These are phyloP conservation scores for Madurella fahalii DNA, from an alignment of 2,329 filamentous ascomycete genomes.

Conservation along the genomic window DNA sequence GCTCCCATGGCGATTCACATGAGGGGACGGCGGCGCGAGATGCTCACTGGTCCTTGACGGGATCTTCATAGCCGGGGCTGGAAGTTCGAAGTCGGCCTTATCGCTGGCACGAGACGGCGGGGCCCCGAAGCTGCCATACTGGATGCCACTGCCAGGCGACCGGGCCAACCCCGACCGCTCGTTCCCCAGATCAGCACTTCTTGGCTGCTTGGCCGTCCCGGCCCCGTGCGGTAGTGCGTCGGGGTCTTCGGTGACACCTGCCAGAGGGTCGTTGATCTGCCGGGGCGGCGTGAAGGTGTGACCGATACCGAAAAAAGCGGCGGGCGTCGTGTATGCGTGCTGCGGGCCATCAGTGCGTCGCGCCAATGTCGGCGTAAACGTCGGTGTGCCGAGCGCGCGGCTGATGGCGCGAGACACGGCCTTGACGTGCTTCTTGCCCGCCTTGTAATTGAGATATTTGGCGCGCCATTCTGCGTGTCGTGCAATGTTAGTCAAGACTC, in stretches of 20 bases:
- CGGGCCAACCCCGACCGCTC: constrained; percentile 42
- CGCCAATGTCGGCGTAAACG: constrained; percentile 42
- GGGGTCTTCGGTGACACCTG: not conserved
- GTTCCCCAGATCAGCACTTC: constrained; percentile 22
- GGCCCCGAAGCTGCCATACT: constrained; percentile 52
- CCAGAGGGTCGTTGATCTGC: not conserved
- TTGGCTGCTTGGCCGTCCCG: constrained; percentile 17
- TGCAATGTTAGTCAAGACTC: constrained; percentile 5
- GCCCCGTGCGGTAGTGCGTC: constrained; percentile 19
- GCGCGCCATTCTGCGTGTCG: constrained; percentile 69
- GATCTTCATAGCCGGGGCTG: constrained; percentile 48
- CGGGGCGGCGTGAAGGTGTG: constrained; percentile 16
- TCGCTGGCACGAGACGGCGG: constrained; percentile 36
- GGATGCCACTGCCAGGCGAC: constrained; percentile 36
- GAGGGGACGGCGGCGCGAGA: constrained; percentile 11
- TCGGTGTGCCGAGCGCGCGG: constrained; percentile 53
- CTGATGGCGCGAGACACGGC: constrained; percentile 69
- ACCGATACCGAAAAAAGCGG: constrained; percentile 14
- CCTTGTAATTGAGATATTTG: constrained; percentile 95
- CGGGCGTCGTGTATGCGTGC: constrained; percentile 20
- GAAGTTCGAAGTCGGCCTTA: constrained; percentile 47
- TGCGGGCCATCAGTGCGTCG: constrained; percentile 33
- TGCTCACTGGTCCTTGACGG: constrained; percentile 31
- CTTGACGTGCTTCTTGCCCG: constrained; percentile 92
- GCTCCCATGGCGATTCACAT: constrained; percentile 27